phyloP scores from a whole-genome alignment of 148 eudicot genomes.

The Arctostaphylos glauca region DNA sequence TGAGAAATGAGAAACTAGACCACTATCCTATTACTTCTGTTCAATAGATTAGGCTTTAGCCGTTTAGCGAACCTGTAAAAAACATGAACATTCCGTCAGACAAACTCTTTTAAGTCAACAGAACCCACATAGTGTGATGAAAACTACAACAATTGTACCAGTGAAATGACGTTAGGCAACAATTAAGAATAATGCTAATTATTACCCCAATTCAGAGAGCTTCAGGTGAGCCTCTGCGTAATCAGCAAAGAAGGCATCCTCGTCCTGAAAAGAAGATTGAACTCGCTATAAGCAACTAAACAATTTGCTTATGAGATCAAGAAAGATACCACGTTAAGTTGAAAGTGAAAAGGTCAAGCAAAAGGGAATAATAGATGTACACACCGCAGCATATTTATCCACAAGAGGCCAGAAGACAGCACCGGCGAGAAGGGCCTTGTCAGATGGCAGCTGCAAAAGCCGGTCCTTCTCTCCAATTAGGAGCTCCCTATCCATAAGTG shows the following conservation, averaged over 20 bases:
- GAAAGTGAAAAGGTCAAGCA: too few species aligned
- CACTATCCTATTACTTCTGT: neutral
- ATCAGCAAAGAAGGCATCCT: conserved; percentile 93
- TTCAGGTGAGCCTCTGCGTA: conserved; percentile 84
- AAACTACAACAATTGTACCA: neutral
- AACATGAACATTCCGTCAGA: neutral
- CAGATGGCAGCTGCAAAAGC: conserved; percentile 84
- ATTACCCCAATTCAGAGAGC: conserved; percentile 86
- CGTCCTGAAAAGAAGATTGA: conserved; percentile 48
- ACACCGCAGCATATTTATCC: conserved; percentile 89
- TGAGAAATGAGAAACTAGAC: neutral
- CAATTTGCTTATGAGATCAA: neutral
- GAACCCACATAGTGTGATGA: neutral
- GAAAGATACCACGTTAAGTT: neutral
- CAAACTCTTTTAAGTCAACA: neutral
- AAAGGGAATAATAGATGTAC: conserved; percentile 6
- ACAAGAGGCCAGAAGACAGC: conserved; percentile 78
- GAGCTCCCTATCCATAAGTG: conserved; percentile 55
- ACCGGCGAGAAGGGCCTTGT: conserved; percentile 80
- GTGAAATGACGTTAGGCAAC: neutral
- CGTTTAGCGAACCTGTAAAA: conserved; percentile 52
- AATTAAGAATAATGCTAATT: neutral
- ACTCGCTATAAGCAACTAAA: neutral
- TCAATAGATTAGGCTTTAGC: conserved; percentile 49
- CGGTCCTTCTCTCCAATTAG: conserved; percentile 86